A percentile compares a stretch with the other conserved stretches of the same genome.
Evolutionary conservation across 2,329 filamentous ascomycete species (phyloP).

Genomic region (Trichoderma hamatum): DNA sequence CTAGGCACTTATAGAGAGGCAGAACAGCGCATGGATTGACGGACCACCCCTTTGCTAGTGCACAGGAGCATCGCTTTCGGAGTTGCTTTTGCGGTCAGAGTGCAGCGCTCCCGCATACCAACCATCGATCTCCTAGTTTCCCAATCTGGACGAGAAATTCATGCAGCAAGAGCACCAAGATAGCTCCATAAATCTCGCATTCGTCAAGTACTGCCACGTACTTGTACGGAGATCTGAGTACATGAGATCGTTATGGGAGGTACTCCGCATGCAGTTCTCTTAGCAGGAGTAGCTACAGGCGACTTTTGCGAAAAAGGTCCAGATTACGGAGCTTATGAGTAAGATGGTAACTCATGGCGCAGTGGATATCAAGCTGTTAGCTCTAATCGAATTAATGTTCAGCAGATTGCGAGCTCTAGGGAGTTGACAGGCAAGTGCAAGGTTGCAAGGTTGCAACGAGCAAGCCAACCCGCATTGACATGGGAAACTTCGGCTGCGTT

Average conservation of each 20-base stretch:
- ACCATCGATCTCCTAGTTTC: background rate
- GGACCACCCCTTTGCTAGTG: slow-evolving; percentile 1
- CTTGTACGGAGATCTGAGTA: background rate
- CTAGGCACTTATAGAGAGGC: background rate
- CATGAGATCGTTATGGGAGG: background rate
- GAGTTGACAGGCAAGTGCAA: background rate
- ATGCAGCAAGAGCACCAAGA: background rate
- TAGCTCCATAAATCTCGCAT: background rate
- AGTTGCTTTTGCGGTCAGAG: slow-evolving; percentile 12
- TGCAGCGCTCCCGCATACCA: background rate
- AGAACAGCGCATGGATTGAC: background rate
- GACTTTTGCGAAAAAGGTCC: background rate
- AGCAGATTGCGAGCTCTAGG: background rate
- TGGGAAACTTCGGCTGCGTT: background rate
- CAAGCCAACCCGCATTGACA: background rate
- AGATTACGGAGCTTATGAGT: background rate
- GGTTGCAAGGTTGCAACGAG: background rate
- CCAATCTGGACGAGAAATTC: background rate
- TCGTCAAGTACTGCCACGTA: background rate
- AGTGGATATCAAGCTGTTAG: background rate
- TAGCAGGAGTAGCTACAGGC: background rate
- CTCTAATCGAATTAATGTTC: background rate
- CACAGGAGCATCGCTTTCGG: background rate
- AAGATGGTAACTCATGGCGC: no score
- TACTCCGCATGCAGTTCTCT: background rate